phyloP scores from a whole-genome alignment of 2,329 filamentous ascomycete genomes.

The Aureobasidium melanogenum region DNA sequence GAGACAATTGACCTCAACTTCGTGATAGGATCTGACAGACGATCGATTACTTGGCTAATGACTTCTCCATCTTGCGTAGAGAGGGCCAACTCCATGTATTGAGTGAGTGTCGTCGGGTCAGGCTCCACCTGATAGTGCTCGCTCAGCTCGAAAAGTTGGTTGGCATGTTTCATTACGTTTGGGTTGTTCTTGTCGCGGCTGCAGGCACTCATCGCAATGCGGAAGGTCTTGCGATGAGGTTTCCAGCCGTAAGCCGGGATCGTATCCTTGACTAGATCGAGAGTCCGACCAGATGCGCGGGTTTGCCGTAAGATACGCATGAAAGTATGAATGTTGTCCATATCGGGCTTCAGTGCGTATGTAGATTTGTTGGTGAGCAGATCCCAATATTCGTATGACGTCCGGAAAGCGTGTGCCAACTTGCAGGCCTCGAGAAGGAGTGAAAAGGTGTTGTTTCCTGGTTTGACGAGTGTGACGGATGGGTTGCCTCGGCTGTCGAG shows the following conservation, averaged over 20 bases:
- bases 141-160: constrained; percentile 59
- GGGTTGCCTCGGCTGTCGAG: not conserved
- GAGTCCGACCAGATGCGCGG: constrained; percentile 55
- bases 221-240: constrained; percentile 47
- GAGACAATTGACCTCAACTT: constrained; percentile 17
- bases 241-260: constrained; percentile 23
- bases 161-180: constrained; percentile 58
- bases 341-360: constrained; percentile 60
- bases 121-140: constrained; percentile 32
- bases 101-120: constrained; percentile 43
- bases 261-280: constrained; percentile 28
- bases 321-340: constrained; percentile 59
- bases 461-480: constrained; percentile 30
- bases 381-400: constrained; percentile 69
- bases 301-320: constrained; percentile 58
- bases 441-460: constrained; percentile 53
- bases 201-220: constrained; percentile 65
- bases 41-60: constrained; percentile 21
- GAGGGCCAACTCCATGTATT: constrained; percentile 51
- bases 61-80: constrained; percentile 26
- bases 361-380: constrained; percentile 48
- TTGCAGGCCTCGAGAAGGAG: constrained; percentile 58
- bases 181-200: constrained; percentile 66
- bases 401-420: constrained; percentile 49
- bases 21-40: constrained; percentile 18